Base-by-base conservation (phyloP, 1,284 basidiomycete species). In the Apiotrichum mycotoxinovorans region DNA sequence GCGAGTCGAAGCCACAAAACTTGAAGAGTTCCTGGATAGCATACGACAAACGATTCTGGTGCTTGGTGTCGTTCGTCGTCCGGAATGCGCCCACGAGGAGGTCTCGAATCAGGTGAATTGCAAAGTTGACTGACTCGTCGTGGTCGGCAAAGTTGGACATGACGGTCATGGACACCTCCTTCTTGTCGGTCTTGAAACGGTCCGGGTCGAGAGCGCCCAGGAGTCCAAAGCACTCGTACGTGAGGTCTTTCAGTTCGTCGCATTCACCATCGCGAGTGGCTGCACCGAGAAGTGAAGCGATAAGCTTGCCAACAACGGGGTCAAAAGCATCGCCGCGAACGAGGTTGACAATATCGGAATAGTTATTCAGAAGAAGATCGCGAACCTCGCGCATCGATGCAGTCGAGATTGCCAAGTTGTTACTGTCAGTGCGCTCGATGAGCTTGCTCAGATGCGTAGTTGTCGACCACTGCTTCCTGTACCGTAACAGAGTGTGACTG, bases 161-260 rank as follows among this genome's bases (percentile, higher is more conserved):
- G 51, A 98, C 82, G 38, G 91, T 83, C 77, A 89, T 86, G 40
- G 84, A 82, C 3, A 83, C 77, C 61, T 88, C 85, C 37, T 82
- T 81, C 4, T 60, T 40, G 4, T 50, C 34, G 4, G 62, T 50
- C 7, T 60, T 57, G 69, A 91, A 88, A 55, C 96, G 84, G 79
- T 98, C 96, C 0, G 96, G 94, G 76, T 99, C 96, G 20, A 96
- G 83, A 1, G 96, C 96, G 8, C 96, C 96, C 5, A 98, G 77
- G n/a, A 91, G 83, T 1, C 95, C 93, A 51, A 98, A 85, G 72
- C 92, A 97, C 69, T 96, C 90, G 68, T 89, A 93, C 0, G 89
- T 86, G 20, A 89, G 75, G 42, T 84, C 78, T 20, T 84, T 84
- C 38, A 93, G 70, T 8, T 81, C 70, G 55, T 91, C 85, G 63